Percentiles rank a stretch among this genome's conserved stretches.
These are phyloP conservation scores for Alternaria dauci DNA, from an alignment of 2,329 filamentous ascomycete genomes.

Conservation along the genomic window DNA sequence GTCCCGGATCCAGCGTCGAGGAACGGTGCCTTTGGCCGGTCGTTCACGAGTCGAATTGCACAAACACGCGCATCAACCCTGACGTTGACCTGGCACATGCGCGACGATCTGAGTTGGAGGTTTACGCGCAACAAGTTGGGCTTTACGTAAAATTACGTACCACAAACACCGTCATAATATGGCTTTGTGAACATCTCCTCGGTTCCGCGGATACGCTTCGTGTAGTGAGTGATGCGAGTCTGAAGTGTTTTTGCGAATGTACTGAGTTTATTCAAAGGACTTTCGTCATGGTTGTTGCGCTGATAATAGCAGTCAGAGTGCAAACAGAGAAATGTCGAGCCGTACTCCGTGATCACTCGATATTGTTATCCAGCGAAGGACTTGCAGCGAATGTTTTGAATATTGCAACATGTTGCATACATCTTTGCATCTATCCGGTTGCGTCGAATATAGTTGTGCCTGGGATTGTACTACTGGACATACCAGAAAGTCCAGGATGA, in stretches of 20 bases:
- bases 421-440: not conserved
- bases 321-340: not conserved
- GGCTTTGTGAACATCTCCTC: constrained; percentile 15
- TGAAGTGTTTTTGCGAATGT: not conserved
- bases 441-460: not conserved
- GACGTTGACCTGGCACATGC: constrained; percentile 5
- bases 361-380: not conserved
- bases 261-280: not conserved
- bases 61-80: not conserved
- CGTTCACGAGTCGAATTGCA: not conserved
- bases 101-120: not conserved
- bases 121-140: constrained; percentile 3
- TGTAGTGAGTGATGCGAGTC: not conserved
- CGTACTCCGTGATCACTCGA: not conserved
- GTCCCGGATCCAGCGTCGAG: not conserved
- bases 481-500: not conserved
- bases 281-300: not conserved
- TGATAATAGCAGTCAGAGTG: not conserved
- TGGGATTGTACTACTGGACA: not conserved
- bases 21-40: not conserved
- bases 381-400: not conserved
- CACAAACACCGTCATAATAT: constrained; percentile 5
- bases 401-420: not conserved
- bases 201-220: constrained; percentile 12
- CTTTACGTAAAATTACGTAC: constrained; percentile 23